Base-by-base conservation (phyloP, 1,139 yeast species). In the Scheffersomyces stambukii region DNA sequence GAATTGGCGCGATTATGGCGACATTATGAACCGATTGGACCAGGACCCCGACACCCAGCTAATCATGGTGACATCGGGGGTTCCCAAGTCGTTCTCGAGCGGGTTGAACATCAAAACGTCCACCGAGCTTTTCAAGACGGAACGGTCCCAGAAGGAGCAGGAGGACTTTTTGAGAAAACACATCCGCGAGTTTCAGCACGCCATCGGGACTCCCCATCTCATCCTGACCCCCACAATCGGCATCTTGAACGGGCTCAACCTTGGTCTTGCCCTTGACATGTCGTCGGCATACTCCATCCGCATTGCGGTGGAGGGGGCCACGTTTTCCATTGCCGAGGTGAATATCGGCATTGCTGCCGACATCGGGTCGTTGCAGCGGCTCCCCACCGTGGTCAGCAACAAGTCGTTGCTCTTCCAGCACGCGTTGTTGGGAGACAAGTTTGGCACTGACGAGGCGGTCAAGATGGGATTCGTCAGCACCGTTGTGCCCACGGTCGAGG, bases 261-360 rank as follows among this genome's bases (percentile, higher is more conserved):
- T 64, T 45, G 94, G 94, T 0, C 64, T 83, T 30, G 93, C 82
- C 1, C 45, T 83, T 27, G 93, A 83, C 52, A 70, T 83, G 24
- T 58, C 81, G 8, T 55, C 79, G 13, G 71, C 81, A 1, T 64
- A 70, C 24, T 68, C 78, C 23, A 70, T 83, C 25, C 65, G 93
- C 33, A 57, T 77, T 16, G 77, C 77, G 6, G 60, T 77, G 9
- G 59, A 59, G 23, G 82, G 73, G 39, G 68, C 73, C 15, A 57
- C 54, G 25, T 67, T 81, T 41, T 70, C 83, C 20, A 73, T 83
- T 33, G 71, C 81, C 36, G 94, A 83, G 53, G 77, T 81, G 38
- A 75, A 75, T 38, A 66, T 83, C 33, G 94, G 93, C 4, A 69
- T 83, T 52, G 72, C 85, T 17, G 89, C 94, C 3, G 94, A 83